These are phyloP conservation scores for Diaporthe aspalathi DNA, from an alignment of 2,329 filamentous ascomycete genomes.

Conservation along the genomic window DNA sequence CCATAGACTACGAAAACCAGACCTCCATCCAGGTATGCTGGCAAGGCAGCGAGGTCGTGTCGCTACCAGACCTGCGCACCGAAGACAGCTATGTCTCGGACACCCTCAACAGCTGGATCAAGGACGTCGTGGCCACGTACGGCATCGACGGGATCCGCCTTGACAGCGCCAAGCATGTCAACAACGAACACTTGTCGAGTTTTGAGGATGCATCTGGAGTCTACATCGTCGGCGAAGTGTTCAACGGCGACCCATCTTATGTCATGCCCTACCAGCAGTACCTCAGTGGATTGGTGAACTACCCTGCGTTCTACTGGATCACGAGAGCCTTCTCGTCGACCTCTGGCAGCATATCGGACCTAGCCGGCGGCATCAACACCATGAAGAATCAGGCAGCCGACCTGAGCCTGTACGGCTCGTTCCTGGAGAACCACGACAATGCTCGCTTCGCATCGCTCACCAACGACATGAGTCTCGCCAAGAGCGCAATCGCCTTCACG, in stretches of 20 bases:
- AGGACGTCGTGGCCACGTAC: constrained; percentile 60
- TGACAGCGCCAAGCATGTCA: constrained; percentile 61
- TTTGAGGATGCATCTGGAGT: constrained; percentile 60
- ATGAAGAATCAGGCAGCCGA: constrained; percentile 46
- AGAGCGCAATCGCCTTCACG: constrained; percentile 65
- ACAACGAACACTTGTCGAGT: constrained; percentile 59
- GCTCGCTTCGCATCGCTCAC: constrained; percentile 58
- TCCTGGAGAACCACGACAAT: constrained; percentile 63
- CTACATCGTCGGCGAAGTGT: constrained; percentile 63
- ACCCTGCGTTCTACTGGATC: constrained; percentile 55
- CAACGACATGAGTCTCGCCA: constrained; percentile 59
- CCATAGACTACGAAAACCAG: constrained; percentile 61
- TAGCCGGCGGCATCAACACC: constrained; percentile 47
- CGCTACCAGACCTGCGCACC: constrained; percentile 64
- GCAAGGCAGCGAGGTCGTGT: constrained; percentile 60
- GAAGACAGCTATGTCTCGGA: constrained; percentile 54
- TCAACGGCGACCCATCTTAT: constrained; percentile 57
- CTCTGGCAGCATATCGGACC: constrained; percentile 49
- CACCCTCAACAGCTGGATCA: constrained; percentile 61
- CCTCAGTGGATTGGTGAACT: constrained; percentile 62
- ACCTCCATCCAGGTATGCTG: constrained; percentile 57
- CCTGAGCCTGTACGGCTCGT: constrained; percentile 54
- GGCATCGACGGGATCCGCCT: constrained; percentile 63
- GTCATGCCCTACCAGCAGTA: constrained; percentile 58
- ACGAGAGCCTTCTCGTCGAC: constrained; percentile 45